Conservation (phyloP, 106 monocot species). For the Ottelia alismoides region DNA sequence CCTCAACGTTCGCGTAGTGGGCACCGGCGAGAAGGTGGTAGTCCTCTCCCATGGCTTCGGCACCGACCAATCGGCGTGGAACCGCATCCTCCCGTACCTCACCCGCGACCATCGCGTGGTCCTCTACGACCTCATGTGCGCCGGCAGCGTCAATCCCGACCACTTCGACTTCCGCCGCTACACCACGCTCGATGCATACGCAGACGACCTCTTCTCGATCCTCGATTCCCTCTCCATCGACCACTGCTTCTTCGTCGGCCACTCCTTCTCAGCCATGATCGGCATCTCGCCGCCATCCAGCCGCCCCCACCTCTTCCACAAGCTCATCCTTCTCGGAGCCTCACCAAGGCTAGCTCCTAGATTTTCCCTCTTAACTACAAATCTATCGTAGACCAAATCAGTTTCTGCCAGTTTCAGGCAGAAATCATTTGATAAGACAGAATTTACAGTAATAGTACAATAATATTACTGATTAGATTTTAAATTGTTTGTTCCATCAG, state of each 20-base stretch:
- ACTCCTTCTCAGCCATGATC: constrained; percentile 98
- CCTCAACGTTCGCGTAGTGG: constrained; percentile 85
- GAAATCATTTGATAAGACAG: too few species aligned
- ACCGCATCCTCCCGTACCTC: constrained; percentile 65
- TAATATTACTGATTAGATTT: too few species aligned
- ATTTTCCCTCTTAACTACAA: neutral
- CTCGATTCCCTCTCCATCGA: constrained; percentile 58
- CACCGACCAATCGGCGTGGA: constrained; percentile 96
- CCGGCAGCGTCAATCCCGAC: constrained; percentile 96
- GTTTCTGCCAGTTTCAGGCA: too few species aligned
- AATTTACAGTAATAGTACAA: too few species aligned
- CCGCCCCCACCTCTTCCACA: constrained; percentile 65
- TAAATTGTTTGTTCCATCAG: constrained; percentile 16
- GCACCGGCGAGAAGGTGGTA: constrained; percentile 44
- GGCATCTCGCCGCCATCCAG: constrained; percentile 77
- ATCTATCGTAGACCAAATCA: too few species aligned
- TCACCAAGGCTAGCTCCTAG: constrained; percentile 42
- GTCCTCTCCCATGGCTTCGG: constrained; percentile 94
- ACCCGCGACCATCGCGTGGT: constrained; percentile 59
- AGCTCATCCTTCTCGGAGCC: constrained; percentile 80
- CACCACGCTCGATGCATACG: constrained; percentile 79
- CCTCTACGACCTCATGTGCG: constrained; percentile 91
- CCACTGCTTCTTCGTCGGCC: constrained; percentile 77
- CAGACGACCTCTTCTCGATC: constrained; percentile 71
- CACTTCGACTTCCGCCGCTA: constrained; percentile 97